Evolutionary conservation across 1,284 basidiomycete genomes (phyloP).

Genomic region (Melanopsichium pennsylvanicum): DNA sequence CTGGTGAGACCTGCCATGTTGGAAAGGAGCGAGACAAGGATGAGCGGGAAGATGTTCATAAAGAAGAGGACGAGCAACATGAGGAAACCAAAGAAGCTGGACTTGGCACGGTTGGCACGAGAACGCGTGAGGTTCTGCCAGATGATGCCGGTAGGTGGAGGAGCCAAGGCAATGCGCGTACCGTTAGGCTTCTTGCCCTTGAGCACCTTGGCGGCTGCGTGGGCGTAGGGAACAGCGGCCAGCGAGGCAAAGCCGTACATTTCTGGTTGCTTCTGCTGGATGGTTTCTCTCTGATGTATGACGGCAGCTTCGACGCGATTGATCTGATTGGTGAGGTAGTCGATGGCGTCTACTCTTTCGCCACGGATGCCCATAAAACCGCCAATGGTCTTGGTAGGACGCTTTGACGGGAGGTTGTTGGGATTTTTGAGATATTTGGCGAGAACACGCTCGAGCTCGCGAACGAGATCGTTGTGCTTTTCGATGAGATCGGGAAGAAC

Average conservation of each 20-base stretch:
- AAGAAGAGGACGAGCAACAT: slow-evolving; percentile 55
- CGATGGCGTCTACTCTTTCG: slow-evolving; percentile 69
- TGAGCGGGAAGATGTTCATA: slow-evolving; percentile 59
- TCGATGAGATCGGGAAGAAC: slow-evolving; percentile 79
- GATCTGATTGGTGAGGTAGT: slow-evolving; percentile 59
- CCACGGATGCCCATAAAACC: slow-evolving; percentile 78
- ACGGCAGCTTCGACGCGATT: slow-evolving; percentile 65
- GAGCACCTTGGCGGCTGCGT: slow-evolving; percentile 57
- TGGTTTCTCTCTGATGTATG: slow-evolving; percentile 65
- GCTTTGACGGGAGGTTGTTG: slow-evolving; percentile 75
- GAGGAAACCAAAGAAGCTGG: slow-evolving; percentile 51
- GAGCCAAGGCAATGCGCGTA: slow-evolving; percentile 53
- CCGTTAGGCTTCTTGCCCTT: slow-evolving; percentile 45
- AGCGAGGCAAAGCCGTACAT: slow-evolving; percentile 64
- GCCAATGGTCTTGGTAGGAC: slow-evolving; percentile 78
- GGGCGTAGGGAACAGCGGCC: slow-evolving; percentile 59
- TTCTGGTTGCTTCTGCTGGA: slow-evolving; percentile 53
- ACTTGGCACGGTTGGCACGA: slow-evolving; percentile 39
- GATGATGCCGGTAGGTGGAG: slow-evolving; percentile 60
- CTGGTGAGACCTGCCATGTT: slow-evolving; percentile 57
- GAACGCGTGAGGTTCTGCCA: slow-evolving; percentile 60
- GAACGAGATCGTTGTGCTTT: slow-evolving; percentile 84
- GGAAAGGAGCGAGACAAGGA: slow-evolving; percentile 56
- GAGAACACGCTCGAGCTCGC: slow-evolving; percentile 80
- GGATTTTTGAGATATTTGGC: slow-evolving; percentile 82